Evolutionary conservation across 1,284 basidiomycete species (phyloP).

Genomic region (Naganishia liquefaciens): DNA sequence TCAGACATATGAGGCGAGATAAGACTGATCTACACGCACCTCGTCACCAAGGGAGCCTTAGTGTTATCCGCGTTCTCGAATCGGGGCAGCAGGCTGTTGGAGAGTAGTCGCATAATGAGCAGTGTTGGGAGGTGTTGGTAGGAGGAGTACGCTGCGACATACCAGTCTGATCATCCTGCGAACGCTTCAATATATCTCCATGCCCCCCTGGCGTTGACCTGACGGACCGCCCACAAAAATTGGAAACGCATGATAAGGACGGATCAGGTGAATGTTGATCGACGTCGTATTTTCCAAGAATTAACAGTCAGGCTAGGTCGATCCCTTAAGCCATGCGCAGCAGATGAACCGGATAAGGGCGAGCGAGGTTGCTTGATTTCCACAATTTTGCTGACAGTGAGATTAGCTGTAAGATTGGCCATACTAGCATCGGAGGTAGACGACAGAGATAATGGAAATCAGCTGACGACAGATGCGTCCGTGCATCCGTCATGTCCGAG

Average conservation of each 20-base stretch:
- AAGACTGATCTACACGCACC: neutral
- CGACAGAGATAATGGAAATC: constrained; percentile 4
- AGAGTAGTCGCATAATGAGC: constrained; percentile 9
- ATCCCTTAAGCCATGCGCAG: neutral
- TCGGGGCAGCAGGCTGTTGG: constrained; percentile 24
- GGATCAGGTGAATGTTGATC: constrained; percentile 8
- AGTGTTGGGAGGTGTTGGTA: too few relatives aligned
- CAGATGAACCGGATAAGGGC: neutral
- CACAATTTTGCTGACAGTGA: constrained; percentile 8
- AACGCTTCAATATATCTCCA: constrained; percentile 16
- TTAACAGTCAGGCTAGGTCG: neutral
- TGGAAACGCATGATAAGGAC: constrained; percentile 18
- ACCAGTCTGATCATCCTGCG: neutral
- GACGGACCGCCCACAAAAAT: neutral
- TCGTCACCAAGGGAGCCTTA: neutral
- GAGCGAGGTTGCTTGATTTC: constrained; percentile 2
- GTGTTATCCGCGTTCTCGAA: neutral
- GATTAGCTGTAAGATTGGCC: constrained; percentile 12
- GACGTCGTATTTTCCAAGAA: constrained; percentile 19
- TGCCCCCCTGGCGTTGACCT: neutral
- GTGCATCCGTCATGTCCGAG: constrained; percentile 22
- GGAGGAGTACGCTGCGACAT: neutral
- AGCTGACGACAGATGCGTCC: neutral
- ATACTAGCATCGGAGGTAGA: constrained; percentile 8
- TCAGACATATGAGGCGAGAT: neutral